Percentiles rank a stretch among this genome's conserved stretches.
Conservation (phyloP, 148 eudicot species). For the Chenopodium formosanum region DNA sequence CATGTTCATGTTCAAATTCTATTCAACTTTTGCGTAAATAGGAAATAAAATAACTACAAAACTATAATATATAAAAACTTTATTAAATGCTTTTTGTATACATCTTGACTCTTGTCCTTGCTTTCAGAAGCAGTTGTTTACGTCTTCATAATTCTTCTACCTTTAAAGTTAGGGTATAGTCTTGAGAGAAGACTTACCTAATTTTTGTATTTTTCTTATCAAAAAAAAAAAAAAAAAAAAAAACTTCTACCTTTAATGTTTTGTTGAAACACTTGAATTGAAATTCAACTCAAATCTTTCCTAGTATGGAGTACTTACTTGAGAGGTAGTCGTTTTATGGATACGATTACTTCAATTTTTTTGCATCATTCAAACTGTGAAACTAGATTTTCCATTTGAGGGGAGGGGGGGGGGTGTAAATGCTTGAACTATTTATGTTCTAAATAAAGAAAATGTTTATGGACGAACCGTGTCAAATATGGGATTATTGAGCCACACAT, state of each 20-base stretch:
- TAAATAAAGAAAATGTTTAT: too few species aligned
- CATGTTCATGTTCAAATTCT: neutral
- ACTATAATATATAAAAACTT: neutral
- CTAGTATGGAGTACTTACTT: neutral
- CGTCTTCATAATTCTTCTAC: neutral
- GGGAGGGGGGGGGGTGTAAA: too few species aligned
- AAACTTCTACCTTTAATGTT: neutral
- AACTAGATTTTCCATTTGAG: too few species aligned
- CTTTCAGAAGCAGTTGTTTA: conserved; percentile 9
- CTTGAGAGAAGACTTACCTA: too few species aligned
- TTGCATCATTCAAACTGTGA: too few species aligned
- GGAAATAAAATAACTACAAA: neutral
- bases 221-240: too few species aligned
- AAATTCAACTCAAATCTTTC: neutral
- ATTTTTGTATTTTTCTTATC: too few species aligned
- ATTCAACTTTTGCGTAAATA: conserved; percentile 11
- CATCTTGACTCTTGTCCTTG: conserved; percentile 22
- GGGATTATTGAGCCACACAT: too few species aligned
- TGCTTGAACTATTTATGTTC: too few species aligned
- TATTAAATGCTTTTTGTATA: conserved; percentile 5
- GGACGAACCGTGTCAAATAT: too few species aligned
- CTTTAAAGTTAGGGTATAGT: too few species aligned
- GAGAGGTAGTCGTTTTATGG: neutral
- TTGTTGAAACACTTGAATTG: neutral
- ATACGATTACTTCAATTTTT: neutral